A percentile compares a stretch with the other conserved stretches of the same genome.
Evolutionary conservation across 2,329 filamentous ascomycete genomes (phyloP).

Genomic region (Parafenestella ontariensis): DNA sequence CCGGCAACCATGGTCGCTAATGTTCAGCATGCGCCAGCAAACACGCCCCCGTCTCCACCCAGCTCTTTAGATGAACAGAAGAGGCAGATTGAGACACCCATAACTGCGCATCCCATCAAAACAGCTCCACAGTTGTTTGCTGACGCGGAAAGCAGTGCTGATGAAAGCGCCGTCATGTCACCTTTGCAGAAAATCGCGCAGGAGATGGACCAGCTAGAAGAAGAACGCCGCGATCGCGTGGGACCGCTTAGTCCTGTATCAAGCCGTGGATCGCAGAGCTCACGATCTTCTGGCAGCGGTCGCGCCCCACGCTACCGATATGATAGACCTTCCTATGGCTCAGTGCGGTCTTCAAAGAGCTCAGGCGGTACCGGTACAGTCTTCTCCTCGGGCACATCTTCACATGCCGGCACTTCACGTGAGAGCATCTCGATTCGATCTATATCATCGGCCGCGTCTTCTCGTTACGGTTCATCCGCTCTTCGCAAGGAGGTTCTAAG

Average conservation of each 20-base stretch:
- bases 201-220: constrained; percentile 70
- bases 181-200: constrained; percentile 77
- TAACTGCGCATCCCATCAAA: constrained; percentile 39
- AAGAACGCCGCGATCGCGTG: constrained; percentile 66
- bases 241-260: constrained; percentile 73
- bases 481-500: constrained; percentile 80
- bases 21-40: constrained; percentile 82
- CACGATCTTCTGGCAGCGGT: constrained; percentile 60
- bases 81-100: constrained; percentile 48
- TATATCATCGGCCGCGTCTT: constrained; percentile 57
- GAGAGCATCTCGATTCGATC: constrained; percentile 67
- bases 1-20: constrained; percentile 81
- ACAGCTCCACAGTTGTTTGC: constrained; percentile 44
- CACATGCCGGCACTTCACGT: constrained; percentile 47
- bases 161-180: constrained; percentile 67
- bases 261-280: constrained; percentile 67
- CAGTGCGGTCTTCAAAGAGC: constrained; percentile 38
- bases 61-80: constrained; percentile 78
- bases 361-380: constrained; percentile 63
- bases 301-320: constrained; percentile 55
- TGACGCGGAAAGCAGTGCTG: constrained; percentile 72
- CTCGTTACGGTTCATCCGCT: constrained; percentile 65
- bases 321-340: constrained; percentile 48
- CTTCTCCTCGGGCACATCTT: constrained; percentile 70
- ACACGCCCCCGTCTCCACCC: constrained; percentile 80